Percentiles rank a stretch among this genome's conserved stretches.
These are phyloP conservation scores for Globisporangium heterothallicum DNA, from an alignment of 352 stramenopile genomes.

Conservation along the genomic window DNA sequence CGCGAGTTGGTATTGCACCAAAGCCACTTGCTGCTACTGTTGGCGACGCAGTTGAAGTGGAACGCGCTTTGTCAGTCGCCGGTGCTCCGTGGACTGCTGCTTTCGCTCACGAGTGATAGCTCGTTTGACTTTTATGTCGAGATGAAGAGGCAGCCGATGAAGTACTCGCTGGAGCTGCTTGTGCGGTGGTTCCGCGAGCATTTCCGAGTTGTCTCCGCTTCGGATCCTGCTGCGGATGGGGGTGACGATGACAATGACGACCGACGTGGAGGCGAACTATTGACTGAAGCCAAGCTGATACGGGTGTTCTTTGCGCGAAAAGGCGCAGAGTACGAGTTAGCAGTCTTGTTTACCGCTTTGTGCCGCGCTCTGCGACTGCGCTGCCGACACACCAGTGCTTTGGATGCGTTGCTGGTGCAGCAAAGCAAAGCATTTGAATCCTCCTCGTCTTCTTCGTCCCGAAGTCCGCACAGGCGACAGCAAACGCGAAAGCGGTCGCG, in stretches of 20 bases:
- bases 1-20: slow-evolving; percentile 60
- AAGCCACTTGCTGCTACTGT: slow-evolving; percentile 58
- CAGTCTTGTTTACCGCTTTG: slow-evolving; percentile 56
- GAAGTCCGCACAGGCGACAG: not conserved
- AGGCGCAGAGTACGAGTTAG: slow-evolving; percentile 42
- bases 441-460: not conserved
- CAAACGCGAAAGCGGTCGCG: slow-evolving; percentile 10
- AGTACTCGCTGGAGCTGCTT: slow-evolving; percentile 57
- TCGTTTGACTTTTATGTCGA: slow-evolving; percentile 40
- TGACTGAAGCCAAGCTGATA: slow-evolving; percentile 50
- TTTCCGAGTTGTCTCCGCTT: slow-evolving; percentile 23
- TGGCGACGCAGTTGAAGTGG: slow-evolving; percentile 45
- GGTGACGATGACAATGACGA: slow-evolving; percentile 7
- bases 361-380: slow-evolving; percentile 47
- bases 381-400: slow-evolving; percentile 40
- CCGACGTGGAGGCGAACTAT: slow-evolving; percentile 7
- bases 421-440: slow-evolving; percentile 39
- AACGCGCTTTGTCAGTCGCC: slow-evolving; percentile 33
- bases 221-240: slow-evolving; percentile 4
- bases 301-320: slow-evolving; percentile 40
- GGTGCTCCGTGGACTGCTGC: slow-evolving; percentile 45
- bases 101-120: slow-evolving; percentile 45
- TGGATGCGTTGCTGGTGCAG: slow-evolving; percentile 54
- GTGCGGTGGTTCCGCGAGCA: slow-evolving; percentile 58
- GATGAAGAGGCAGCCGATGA: slow-evolving; percentile 25